phyloP scores from a whole-genome alignment of 2,329 filamentous ascomycete species.

The Pleomassaria siparia region DNA sequence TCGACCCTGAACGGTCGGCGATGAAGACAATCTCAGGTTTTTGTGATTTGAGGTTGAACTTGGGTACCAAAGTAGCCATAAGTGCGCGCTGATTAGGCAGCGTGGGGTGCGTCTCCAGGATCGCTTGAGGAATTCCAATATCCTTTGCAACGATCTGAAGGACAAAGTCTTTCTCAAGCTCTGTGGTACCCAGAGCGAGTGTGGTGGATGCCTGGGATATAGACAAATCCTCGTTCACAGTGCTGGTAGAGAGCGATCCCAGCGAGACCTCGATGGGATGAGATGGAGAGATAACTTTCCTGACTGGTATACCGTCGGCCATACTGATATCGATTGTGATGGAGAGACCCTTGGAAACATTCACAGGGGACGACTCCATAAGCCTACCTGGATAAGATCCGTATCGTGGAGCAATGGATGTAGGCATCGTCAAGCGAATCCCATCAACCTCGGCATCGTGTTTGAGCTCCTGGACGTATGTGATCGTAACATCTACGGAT shows the following conservation, averaged over 20 bases:
- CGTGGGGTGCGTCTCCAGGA: conserved; percentile 64
- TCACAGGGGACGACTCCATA: conserved; percentile 10
- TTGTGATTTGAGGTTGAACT: conserved; percentile 59
- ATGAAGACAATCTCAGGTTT: conserved; percentile 68
- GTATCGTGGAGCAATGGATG: conserved; percentile 65
- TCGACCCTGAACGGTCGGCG: conserved; percentile 69
- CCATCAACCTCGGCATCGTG: conserved; percentile 68
- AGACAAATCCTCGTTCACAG: conserved; percentile 48
- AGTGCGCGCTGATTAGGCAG: conserved; percentile 62
- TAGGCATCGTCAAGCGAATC: conserved; percentile 67
- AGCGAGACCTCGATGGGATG: conserved; percentile 67
- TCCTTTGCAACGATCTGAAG: conserved; percentile 63
- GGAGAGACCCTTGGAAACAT: conserved; percentile 43
- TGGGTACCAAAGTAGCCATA: conserved; percentile 69
- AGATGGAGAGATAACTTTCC: conserved; percentile 63
- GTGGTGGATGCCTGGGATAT: conserved; percentile 62
- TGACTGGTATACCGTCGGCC: conserved; percentile 55
- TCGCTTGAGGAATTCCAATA: conserved; percentile 58
- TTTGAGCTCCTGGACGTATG: conserved; percentile 68
- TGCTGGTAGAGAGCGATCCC: conserved; percentile 55
- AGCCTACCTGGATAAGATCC: conserved; percentile 44
- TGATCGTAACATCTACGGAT: conserved; percentile 60
- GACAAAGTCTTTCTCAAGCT: conserved; percentile 66
- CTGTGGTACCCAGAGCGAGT: conserved; percentile 53
- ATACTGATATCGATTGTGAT: conserved; percentile 61